Evolutionary conservation across 768 basidiomycete species (phyloP), one percentile per base, ranked within the genome.

Genomic region (Russula sp.): DNA sequence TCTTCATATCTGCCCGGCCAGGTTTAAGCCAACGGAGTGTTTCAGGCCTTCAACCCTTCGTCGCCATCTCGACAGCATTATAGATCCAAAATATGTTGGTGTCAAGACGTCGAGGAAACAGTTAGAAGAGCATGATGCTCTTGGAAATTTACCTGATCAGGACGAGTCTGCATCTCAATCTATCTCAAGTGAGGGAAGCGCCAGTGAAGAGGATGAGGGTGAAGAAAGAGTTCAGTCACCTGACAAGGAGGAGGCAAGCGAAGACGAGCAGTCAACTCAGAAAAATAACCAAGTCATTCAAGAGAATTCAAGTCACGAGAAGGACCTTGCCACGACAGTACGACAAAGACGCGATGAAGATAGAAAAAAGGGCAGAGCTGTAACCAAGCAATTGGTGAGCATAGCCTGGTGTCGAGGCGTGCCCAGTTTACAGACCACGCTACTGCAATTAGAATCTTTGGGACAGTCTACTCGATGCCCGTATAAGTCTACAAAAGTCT

Each of bases 401-500:
- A 52, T 56, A 22, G 7, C 46, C 30, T 34, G 20, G 30, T 38
- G 44, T 34, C 28, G 20, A 42, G 30, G 38, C 18, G 18, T 46
- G 8, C 16, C 34, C 44, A n/a, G 4, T 24, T 26, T 22, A 9
- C 42, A 46, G 42, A 34, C 44, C 40, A 36, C 16, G 38, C 26
- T 24, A 7, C 18, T 18, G 28, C 32, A 28, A 26, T 14, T 70
- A 98, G 94, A 79, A 80, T 3, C 75, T 94, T 40, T 97, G 93
- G 90, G 93, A 98, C 73, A 79, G 82, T 5, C 79, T 98, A 42
- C 80, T 98, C 32, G 92, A 97, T 72, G 84, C 90, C n/a, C 85
- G 96, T 40, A 98, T 98, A 73, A 87, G 87, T 28, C 75, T 97
- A 50, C 96, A 98, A 76, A 98, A 94, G 77, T 83, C 87, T 26